Percentiles rank a stretch among this genome's conserved stretches.
Evolutionary conservation across 2,329 filamentous ascomycete species (phyloP).

Genomic region (Chaetomiaceae sp.): DNA sequence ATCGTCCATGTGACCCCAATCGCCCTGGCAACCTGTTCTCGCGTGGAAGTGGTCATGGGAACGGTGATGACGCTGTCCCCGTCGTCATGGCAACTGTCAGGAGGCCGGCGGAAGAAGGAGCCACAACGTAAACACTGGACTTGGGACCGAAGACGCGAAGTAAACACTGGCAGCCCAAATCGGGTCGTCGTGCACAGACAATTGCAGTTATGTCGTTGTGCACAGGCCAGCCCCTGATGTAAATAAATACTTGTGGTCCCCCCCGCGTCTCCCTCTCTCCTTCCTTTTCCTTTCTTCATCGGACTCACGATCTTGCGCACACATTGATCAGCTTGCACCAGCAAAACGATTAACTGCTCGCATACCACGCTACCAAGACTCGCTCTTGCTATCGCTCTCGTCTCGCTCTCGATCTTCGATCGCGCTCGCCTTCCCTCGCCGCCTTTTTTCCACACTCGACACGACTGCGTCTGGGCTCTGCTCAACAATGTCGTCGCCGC

Average conservation of each 20-base stretch:
- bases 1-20: too few species aligned
- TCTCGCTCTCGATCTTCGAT: neutral
- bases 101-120: neutral
- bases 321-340: slow-evolving; percentile 1
- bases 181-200: too few species aligned
- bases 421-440: too few species aligned
- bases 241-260: neutral
- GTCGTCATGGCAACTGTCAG: neutral
- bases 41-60: too few species aligned
- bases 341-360: neutral
- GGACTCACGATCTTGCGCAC: neutral
- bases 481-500: slow-evolving; percentile 4
- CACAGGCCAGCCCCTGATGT: neutral
- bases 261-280: neutral
- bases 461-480: neutral
- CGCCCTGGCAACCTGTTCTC: too few species aligned
- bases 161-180: too few species aligned
- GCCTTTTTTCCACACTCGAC: neutral
- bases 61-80: too few species aligned
- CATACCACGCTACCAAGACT: neutral
- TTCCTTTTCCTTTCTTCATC: slow-evolving; percentile 1
- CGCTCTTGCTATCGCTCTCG: neutral
- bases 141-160: neutral
- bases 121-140: neutral
- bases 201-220: neutral